Base-by-base conservation (phyloP, 1,284 basidiomycete species). In the Coniophora puteana region DNA sequence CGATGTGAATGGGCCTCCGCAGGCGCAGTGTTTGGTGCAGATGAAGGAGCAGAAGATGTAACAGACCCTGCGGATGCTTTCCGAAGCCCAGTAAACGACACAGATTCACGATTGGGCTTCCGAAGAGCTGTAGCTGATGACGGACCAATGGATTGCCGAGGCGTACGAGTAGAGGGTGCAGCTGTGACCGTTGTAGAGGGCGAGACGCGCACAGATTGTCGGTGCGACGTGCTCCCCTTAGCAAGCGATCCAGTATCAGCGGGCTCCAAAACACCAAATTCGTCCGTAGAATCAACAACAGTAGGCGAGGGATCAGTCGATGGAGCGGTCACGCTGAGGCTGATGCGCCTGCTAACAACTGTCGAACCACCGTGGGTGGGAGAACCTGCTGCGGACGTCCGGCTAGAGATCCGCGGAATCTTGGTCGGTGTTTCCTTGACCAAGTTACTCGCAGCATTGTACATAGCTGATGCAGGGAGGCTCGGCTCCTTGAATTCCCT, bases 401-500 rank as follows among this genome's bases (percentile, higher is more conserved):
- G 75, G 56, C 82, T 89, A 16, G 89, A 84, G 44, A 95, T 93
- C 29, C 93, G 85, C 37, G 93, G 93, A 52, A 96, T 97, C 69
- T 93, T 94, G 17, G 93, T 97, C 1, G 93, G 92, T 0, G 87
- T 88, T 58, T 89, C 86, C 61, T 89, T 89, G 4, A 75, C 59
- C 41, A 80, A 59, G n/a, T 68, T 65, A 18, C 72, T 67, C 4
- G 68, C 52, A 6, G 74, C 65, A 50, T 79, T 81, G 43, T 71
- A 52, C 17, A 76, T 57, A 21, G 74, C 68, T 14, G 71, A 70
- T 5, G 76, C 71, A 6, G 75, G 76, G n/a, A n/a, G n/a, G n/a
- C n/a, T n/a, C 4, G 61, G 62, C 29, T 83, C 83, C 51, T 72
- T 82, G 16, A 59, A 55, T 33, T 83, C 80, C n/a, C n/a, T n/a